Evolutionary conservation across 169 alveolate genomes (phyloP), one percentile per base, ranked within the genome.

Genomic region (Cryptosporidium parvum): DNA sequence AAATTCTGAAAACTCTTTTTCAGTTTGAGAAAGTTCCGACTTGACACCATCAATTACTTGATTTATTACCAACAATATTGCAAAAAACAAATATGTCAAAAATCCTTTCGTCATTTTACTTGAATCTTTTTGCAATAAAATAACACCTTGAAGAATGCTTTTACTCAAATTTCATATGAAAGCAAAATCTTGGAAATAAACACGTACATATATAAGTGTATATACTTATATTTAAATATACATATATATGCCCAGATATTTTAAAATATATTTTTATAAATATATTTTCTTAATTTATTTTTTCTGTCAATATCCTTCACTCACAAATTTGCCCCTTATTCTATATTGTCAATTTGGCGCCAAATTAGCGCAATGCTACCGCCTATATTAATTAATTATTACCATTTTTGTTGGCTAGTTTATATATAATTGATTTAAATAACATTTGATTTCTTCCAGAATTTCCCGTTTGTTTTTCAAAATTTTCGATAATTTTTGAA

Each of bases 1-100:
- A 45, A 80, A 80, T 48, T 80, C 89, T 1, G 23, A 42, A 21
- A 80, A 80, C 52, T 80, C 89, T n/a, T 1, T 80, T 44, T 80
- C 75, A 29, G 62, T 39, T 14, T 23, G 45, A 23, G 45, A 33
- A 12, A 59, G 16, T 10, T 62, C 89, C 5, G 69, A 37, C 33
- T 37, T 56, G 16, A 21, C 31, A 3, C 14, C 35, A 23, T 9
- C 67, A 56, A 56, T 23, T 5, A 10, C 7, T n/a, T 26, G 29
- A 56, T 12, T 23, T 1, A 56, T 23, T n/a, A 56, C 67, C 23
- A 56, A 10, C 0, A 56, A 56, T 56, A 21, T 56, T 56, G 67
- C 18, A 8, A 56, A 21, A 21, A 23, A 21, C 18, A 56, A 23
- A 56, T 56, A 56, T 23, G 8, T 3, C 8, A 56, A 2, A 56